phyloP scores from a whole-genome alignment of 345 rosid species.

The Hibiscus syriacus region DNA sequence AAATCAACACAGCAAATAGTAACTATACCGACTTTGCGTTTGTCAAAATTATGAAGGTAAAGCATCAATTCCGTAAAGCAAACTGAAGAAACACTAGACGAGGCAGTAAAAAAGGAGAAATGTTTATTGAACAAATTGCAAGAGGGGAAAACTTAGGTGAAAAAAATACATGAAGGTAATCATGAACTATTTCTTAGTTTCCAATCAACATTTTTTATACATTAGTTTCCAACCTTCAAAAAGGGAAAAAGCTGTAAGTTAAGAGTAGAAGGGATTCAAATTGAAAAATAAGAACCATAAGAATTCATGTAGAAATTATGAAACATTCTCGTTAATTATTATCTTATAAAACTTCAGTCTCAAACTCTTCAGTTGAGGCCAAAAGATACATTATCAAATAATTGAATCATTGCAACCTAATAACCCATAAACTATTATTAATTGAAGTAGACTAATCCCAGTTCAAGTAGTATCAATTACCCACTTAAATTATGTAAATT shows the following conservation, averaged over 20 bases:
- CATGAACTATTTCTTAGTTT: no score
- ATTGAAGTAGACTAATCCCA: no score
- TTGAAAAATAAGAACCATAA: neutral
- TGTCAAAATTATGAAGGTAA: slow-evolving; percentile 10
- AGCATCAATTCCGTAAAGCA: neutral
- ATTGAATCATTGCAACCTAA: no score
- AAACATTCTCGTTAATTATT: neutral
- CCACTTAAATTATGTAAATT: no score
- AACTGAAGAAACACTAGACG: neutral
- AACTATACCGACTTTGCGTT: slow-evolving; percentile 21
- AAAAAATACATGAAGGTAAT: neutral
- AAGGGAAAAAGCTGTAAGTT: neutral
- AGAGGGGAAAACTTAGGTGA: neutral
- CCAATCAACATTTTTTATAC: no score
- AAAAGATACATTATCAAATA: neutral
- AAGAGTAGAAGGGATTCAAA: no score
- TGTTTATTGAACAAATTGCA: neutral
- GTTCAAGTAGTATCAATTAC: neutral
- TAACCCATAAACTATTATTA: no score
- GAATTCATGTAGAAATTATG: neutral
- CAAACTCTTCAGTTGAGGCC: neutral
- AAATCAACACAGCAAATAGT: neutral
- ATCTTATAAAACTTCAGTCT: neutral
- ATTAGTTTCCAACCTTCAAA: neutral
- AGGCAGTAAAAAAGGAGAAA: neutral